Evolutionary conservation across 2,329 filamentous ascomycete genomes (phyloP), one percentile per base, ranked within the genome.

Genomic region (Myriosclerotinia duriaeana): DNA sequence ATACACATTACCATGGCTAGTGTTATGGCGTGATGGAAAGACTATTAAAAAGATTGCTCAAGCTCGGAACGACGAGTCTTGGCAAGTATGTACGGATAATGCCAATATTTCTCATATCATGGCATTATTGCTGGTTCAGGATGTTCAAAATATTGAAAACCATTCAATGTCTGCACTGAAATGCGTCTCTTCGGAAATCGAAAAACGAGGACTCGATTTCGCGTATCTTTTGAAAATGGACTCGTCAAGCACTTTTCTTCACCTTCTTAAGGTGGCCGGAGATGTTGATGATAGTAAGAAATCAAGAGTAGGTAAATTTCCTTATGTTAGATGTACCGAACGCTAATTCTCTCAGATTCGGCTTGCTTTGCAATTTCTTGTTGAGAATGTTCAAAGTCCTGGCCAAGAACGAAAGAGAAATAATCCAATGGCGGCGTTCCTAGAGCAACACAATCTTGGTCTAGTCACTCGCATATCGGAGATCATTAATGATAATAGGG

Each of bases 381-480:
- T 83, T 40, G 78, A 65, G 22, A 64, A 68, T 62, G 66, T 72
- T 15, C 67, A 68, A n/a, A 53, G 56, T n/a, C 46, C 42, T 11
- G 70, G 70, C 64, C 79, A 78, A 55, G 66, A 55, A 34, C 65
- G 69, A 4, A 72, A 68, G 36, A 85, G 82, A 70, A 84, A 82
- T 66, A 86, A 89, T 67, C 78, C 85, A 1, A 81, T 96, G 34
- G 88, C 87, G 0, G 81, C 85, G 0, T 98, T 97, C 75, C 85
- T 98, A 53, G 89, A 96, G 69, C 85, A 86, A 40, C 89, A 97
- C 76, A 88, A 96, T 44, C 84, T 99, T 8, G 94, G 93, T 7
- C 87, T 98, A 64, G 93, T 97, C 78, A 88, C 92, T 8, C 85
- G 89, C 46, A 87, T 98, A 70, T 92, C 91, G 0, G 88, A 93